Evolutionary conservation across 176 grass and related monocot genomes (phyloP).

Genomic region (Dendrocalamus sinicus): DNA sequence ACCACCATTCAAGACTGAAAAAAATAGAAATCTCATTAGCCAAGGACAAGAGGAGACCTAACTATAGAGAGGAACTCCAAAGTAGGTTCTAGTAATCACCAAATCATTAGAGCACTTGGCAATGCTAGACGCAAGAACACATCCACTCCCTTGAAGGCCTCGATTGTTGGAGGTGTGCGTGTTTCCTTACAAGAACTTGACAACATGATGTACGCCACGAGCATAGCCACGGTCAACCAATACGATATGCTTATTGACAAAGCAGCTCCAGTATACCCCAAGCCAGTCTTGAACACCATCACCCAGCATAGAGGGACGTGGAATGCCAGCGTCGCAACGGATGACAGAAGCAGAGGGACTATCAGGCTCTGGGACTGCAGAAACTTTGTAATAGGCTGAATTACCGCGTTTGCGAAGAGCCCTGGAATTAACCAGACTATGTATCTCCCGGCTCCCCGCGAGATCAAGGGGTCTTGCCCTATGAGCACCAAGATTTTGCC

Average conservation of each 20-base stretch:
- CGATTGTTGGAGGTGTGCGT: conserved; percentile 44
- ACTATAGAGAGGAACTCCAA: neutral
- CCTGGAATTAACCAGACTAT: conserved; percentile 77
- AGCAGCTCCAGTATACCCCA: conserved; percentile 76
- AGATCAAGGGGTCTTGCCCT: conserved; percentile 76
- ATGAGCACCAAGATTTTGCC: conserved; percentile 69
- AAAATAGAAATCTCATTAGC: neutral
- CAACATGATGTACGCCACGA: conserved; percentile 65
- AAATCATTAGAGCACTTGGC: conserved; percentile 86
- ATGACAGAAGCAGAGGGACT: conserved; percentile 70
- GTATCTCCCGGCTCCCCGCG: conserved; percentile 68
- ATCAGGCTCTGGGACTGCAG: conserved; percentile 80
- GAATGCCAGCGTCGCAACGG: conserved; percentile 56
- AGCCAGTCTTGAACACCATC: conserved; percentile 68
- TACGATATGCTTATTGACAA: conserved; percentile 80
- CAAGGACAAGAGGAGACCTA: neutral
- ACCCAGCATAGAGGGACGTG: conserved; percentile 84
- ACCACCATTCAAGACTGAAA: conserved; percentile 91
- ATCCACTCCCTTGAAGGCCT: conserved; percentile 57
- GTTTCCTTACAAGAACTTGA: conserved; percentile 65
- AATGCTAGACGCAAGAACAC: conserved; percentile 74
- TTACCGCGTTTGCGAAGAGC: conserved; percentile 70
- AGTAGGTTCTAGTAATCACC: conserved; percentile 37
- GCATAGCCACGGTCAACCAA: conserved; percentile 77
- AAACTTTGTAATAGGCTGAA: conserved; percentile 82